Percentiles rank a stretch among this genome's conserved stretches.
phyloP scores from a whole-genome alignment of 495 filamentous ascomycete genomes.

The Neurospora tetrasperma region DNA sequence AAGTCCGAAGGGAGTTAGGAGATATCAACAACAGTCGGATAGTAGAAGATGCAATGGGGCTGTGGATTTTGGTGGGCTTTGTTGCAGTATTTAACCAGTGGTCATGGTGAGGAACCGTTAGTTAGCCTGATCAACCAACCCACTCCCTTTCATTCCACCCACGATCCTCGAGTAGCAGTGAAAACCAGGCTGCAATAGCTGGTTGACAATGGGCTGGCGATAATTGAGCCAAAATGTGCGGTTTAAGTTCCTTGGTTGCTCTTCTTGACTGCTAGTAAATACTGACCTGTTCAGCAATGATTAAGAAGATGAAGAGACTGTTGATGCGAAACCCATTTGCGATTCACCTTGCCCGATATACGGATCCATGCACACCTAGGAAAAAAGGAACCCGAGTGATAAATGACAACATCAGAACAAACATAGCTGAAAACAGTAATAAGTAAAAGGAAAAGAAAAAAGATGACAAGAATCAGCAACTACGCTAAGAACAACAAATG shows the following conservation, averaged over 20 bases:
- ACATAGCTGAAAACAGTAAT: not conserved
- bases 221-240: not conserved
- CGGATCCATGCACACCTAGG: too few species aligned
- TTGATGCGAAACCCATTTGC: not conserved
- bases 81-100: too few species aligned
- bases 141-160: too few species aligned
- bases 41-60: too few species aligned
- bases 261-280: not conserved
- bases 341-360: too few species aligned
- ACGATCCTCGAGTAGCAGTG: too few species aligned
- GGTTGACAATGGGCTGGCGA: too few species aligned
- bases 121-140: too few species aligned
- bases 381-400: not conserved
- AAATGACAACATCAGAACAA: not conserved
- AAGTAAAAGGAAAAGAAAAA: not conserved
- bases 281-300: not conserved
- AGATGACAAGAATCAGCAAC: not conserved
- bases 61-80: too few species aligned
- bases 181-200: too few species aligned
- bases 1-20: not conserved
- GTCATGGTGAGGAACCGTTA: too few species aligned
- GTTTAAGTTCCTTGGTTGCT: not conserved
- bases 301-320: not conserved
- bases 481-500: not conserved
- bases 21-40: not conserved